A percentile compares a stretch with the other conserved stretches of the same genome.
Evolutionary conservation across 179 eudicot genomes (phyloP).

Genomic region (Drosera spatulata): DNA sequence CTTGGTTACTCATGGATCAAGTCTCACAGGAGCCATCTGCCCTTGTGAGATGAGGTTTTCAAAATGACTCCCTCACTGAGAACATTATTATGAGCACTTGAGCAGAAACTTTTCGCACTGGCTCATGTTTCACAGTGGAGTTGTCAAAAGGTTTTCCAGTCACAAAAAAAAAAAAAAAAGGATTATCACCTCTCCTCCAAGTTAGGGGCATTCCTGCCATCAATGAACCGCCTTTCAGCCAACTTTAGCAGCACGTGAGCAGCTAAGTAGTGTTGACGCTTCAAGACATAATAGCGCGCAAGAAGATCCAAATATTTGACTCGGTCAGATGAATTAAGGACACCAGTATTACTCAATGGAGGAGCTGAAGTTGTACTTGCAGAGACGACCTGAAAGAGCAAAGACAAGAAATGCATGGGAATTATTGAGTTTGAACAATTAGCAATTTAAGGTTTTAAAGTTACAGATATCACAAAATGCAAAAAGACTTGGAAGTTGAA

Average conservation of each 20-base stretch:
- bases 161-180: not conserved
- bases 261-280: constrained; percentile 92
- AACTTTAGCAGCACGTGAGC: constrained; percentile 77
- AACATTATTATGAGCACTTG: not conserved
- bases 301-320: constrained; percentile 81
- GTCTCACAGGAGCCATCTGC: no score
- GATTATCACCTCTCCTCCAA: constrained; percentile 65
- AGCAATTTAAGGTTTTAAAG: no score
- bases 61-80: not conserved
- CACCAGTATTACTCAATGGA: constrained; percentile 29
- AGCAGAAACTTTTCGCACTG: no score
- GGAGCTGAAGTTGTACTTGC: constrained; percentile 28
- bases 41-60: no score
- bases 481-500: not conserved
- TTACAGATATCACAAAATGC: not conserved
- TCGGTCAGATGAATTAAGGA: constrained; percentile 33
- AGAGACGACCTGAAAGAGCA: constrained; percentile 39
- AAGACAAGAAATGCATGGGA: constrained; percentile 1
- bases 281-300: constrained; percentile 84
- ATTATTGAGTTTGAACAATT: not conserved
- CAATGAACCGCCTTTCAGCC: constrained; percentile 72
- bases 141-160: not conserved
- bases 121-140: no score
- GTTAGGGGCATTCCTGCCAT: constrained; percentile 53
- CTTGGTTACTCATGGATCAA: no score